phyloP scores from a whole-genome alignment of 768 basidiomycete genomes.

The Mycena haematopus region DNA sequence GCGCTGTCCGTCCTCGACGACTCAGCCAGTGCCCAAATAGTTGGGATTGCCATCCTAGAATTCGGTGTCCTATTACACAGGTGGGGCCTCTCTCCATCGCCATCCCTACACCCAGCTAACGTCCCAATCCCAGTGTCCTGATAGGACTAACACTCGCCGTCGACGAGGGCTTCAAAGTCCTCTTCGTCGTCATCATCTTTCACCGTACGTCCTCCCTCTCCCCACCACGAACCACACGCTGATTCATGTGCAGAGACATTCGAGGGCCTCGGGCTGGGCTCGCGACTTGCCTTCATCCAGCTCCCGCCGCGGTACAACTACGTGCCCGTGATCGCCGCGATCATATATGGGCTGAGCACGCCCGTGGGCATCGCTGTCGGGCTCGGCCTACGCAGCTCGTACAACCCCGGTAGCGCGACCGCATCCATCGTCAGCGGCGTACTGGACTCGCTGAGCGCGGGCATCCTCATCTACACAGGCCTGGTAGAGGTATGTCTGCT shows the following conservation, averaged over 20 bases:
- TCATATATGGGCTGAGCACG: conserved; percentile 79
- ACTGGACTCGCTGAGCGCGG: conserved; percentile 85
- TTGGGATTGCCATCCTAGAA: conserved; percentile 91
- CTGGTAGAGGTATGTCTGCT: conserved; percentile 73
- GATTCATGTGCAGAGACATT: conserved; percentile 65
- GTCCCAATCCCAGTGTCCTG: conserved; percentile 60
- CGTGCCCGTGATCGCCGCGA: conserved; percentile 65
- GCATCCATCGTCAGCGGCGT: conserved; percentile 86
- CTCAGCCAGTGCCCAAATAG: conserved; percentile 65
- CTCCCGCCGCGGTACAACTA: conserved; percentile 60
- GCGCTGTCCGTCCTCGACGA: conserved; percentile 44
- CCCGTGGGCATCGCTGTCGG: conserved; percentile 91
- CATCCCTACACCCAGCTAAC: background rate
- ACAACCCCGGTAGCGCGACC: conserved; percentile 80
- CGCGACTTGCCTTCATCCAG: conserved; percentile 81
- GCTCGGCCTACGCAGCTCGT: conserved; percentile 76
- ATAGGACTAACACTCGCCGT: conserved; percentile 95
- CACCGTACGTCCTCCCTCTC: conserved; percentile 70
- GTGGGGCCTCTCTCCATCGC: conserved; percentile 35
- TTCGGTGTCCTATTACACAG: conserved; percentile 92
- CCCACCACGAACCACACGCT: background rate
- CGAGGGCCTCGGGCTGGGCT: conserved; percentile 92
- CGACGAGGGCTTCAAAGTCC: conserved; percentile 74
- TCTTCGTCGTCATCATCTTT: conserved; percentile 91
- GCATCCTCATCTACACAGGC: conserved; percentile 89